A percentile compares a stretch with the other conserved stretches of the same genome.
These are phyloP conservation scores for Trichomonascus vanleenenianus DNA, from an alignment of 805 yeast species.

Conservation along the genomic window DNA sequence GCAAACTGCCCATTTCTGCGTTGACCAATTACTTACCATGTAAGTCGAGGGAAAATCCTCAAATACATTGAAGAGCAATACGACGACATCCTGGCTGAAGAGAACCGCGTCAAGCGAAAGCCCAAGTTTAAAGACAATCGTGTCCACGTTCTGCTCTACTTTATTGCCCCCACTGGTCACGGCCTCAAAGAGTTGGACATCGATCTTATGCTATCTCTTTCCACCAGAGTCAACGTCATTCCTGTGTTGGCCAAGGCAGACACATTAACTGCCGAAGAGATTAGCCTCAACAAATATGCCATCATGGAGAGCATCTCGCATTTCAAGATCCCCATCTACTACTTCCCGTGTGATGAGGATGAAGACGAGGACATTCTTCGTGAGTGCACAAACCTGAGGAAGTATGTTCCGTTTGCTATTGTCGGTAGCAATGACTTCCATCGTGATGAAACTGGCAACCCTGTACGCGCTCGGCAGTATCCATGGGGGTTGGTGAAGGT, in stretches of 20 bases:
- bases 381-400: slow-evolving; percentile 34
- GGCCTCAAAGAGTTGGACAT: slow-evolving; percentile 64
- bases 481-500: slow-evolving; percentile 60
- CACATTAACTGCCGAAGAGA: slow-evolving; percentile 72
- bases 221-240: slow-evolving; percentile 72
- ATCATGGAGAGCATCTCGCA: slow-evolving; percentile 68
- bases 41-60: slow-evolving; percentile 35
- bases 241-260: slow-evolving; percentile 86
- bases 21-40: too few species aligned
- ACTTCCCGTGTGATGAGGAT: slow-evolving; percentile 63
- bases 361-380: slow-evolving; percentile 35
- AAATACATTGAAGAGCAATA: slow-evolving; percentile 61
- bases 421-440: slow-evolving; percentile 41
- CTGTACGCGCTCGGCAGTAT: slow-evolving; percentile 45
- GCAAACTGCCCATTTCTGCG: not conserved
- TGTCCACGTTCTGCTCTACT: slow-evolving; percentile 75
- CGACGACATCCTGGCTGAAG: slow-evolving; percentile 68
- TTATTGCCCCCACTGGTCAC: slow-evolving; percentile 49
- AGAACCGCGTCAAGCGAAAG: slow-evolving; percentile 77
- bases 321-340: slow-evolving; percentile 63
- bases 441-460: slow-evolving; percentile 25
- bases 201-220: slow-evolving; percentile 67
- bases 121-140: slow-evolving; percentile 71
- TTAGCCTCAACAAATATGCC: slow-evolving; percentile 62
- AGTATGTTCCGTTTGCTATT: slow-evolving; percentile 54